phyloP scores from a whole-genome alignment of 192 early-diverging fungal genomes.

The Coemansia sp. region DNA sequence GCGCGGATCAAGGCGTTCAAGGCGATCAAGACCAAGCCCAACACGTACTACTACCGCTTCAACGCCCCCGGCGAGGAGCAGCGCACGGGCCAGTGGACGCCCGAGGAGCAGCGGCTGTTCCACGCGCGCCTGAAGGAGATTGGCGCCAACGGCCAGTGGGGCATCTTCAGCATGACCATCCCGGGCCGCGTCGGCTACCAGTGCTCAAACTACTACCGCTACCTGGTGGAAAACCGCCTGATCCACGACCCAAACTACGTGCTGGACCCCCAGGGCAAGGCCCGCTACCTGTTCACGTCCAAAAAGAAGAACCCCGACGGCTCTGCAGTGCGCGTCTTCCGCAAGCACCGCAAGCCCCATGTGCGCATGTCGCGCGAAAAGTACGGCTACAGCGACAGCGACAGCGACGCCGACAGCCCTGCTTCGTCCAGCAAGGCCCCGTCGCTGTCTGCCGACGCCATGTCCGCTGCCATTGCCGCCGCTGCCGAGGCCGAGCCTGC shows the following conservation, averaged over 20 bases:
- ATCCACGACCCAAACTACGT: constrained; percentile 91
- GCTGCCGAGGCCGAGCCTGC: constrained; percentile 22
- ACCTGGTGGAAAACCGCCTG: constrained; percentile 82
- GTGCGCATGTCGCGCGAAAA: constrained; percentile 58
- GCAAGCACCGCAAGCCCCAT: constrained; percentile 71
- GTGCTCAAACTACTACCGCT: constrained; percentile 96
- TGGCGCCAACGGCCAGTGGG: constrained; percentile 96
- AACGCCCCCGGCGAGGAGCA: constrained; percentile 96
- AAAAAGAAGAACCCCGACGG: constrained; percentile 82
- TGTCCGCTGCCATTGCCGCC: constrained; percentile 15
- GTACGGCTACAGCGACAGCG: constrained; percentile 56
- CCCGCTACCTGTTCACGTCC: constrained; percentile 81
- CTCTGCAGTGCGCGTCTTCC: constrained; percentile 73
- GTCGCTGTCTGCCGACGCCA: constrained; percentile 11
- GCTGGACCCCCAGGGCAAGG: constrained; percentile 84
- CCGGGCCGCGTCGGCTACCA: constrained; percentile 97
- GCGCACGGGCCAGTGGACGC: constrained; percentile 85
- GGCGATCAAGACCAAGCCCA: constrained; percentile 91
- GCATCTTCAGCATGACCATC: constrained; percentile 92
- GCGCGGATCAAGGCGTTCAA: constrained; percentile 92
- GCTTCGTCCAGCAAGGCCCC: constrained; percentile 21
- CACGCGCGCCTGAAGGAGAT: constrained; percentile 79
- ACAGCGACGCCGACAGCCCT: constrained; percentile 29
- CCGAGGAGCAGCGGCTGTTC: constrained; percentile 83
- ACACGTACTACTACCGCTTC: constrained; percentile 97